Base-by-base conservation (phyloP, 2,329 filamentous ascomycete species). In the Fusarium acutatum region DNA sequence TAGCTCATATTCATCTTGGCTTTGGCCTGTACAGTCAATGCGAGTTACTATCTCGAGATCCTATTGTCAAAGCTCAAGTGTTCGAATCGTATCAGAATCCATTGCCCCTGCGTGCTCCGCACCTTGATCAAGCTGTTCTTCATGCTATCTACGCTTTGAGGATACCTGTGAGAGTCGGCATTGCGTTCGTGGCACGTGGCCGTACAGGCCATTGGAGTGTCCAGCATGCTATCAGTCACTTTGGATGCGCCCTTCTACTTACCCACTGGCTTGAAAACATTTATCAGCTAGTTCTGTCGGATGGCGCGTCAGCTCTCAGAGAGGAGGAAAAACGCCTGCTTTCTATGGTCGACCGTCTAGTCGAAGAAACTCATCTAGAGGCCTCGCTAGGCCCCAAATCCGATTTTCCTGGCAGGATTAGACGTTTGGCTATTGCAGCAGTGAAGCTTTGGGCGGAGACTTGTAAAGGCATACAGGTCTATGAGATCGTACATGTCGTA, bases 181-280 rank as follows among this genome's bases (percentile, higher is more conserved):
- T 72, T 11, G 69, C 67, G 15, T 72, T 71, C 22, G 67, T 72
- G 12, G 69, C 69, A 10, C 61, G 67, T 15, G 69, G 67, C 4
- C 53, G 56, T 22, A 72, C 69, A 6, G 57, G 69, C 6, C 69
- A 70, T 18, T 72, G 69, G 69, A 72, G 69, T 30, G 50, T 72
- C 28, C 62, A 70, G 26, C 69, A 72, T 26, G 57, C 66, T 22
- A 68, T 72, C 11, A 67, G 49, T 18, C 65, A 67, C 28, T 64
- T 71, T 17, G 69, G 69, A 22, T 72, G 69, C 28, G 69, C 66
- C 7, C 58, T 72, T 40, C 35, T 72, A 13, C 52, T 72, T 15
- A 70, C 66, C 3, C 56, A 59, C 5, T 71, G 68, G 68, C 66
- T 71, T 8, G 66, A 53, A 32, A 58, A 41, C 1, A 57, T 71